Evolutionary conservation across 805 yeast species (phyloP), one percentile per base, ranked within the genome.

Genomic region (Dipodascus albidus): DNA sequence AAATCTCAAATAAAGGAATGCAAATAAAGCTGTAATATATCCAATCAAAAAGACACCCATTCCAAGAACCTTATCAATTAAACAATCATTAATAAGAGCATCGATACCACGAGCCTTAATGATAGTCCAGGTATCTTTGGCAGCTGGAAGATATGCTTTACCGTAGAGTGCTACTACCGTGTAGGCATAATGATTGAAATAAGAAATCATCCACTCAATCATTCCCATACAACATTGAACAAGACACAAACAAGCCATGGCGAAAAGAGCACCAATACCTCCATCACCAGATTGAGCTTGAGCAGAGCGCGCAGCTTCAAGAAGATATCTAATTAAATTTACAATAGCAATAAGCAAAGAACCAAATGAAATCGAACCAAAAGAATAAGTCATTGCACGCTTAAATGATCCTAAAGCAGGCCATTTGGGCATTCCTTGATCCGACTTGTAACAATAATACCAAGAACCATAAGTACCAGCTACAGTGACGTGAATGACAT

Each of bases 331-430:
- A 48, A 85, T 57, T 15, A 87, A 74, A 63, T 87, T 91, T 57
- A 88, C 76, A 23, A 87, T 57, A 0, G 87, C 80, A 42, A 85
- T 85, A 64, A 85, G 75, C 62, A 85, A 67, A 1, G 88, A 83
- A 0, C 96, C 96, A 63, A 87, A 85, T 65, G 95, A 85, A 53
- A 90, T 83, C 1, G 96, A 85, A 1, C 98, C 97, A 62, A 89
- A 84, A 8, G 95, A 87, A 64, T 82, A 85, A 2, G 96, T 85
- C 67, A 87, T 67, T 0, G 96, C 87, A 59, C 96, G 76, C 61
- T 74, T 79, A 59, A 89, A 80, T 1, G 96, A 83, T 1, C 93
- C 89, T 56, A 82, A 70, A 0, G 95, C 93, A 2, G 96, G 91
- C 72, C 78, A 76, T 60, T 65, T 75, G 31, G 96, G 96, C 71